Evolutionary conservation across 768 basidiomycete species (phyloP), one percentile per base, ranked within the genome.

Genomic region (Rhodosporidiobolus sp.): DNA sequence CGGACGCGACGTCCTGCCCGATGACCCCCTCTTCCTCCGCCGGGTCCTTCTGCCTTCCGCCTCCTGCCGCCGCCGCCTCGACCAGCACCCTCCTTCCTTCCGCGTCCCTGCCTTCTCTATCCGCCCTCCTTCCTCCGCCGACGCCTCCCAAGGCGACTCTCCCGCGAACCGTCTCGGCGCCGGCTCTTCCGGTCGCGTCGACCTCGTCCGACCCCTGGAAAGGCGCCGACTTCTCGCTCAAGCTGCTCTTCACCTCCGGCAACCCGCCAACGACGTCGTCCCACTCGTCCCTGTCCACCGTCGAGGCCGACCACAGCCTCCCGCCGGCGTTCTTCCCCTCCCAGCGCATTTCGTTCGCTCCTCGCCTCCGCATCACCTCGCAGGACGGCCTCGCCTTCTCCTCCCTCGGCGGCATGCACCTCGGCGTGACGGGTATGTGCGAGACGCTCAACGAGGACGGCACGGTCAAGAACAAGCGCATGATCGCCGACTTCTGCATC

Each of bases 281-380:
- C 11, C 57, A 60, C 28, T 20, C 43, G 43, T 11, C 68, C 17
- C 10, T 58, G 2, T 2, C 49, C 30, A 19, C 38, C 34, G 70
- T 68, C 7, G 64, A 69, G 10, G 60, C 56, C 16, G 77, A 76
- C n/a, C 65, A 76, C 53, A 70, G 70, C 19, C 72, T 77, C 17
- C 78, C 78, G 22, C 77, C 78, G 32, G 78, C 78, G 35, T 79
- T 79, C 74, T 79, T 79, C 68, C 78, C 78, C 30, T 72, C 75
- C 34, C 73, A 76, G 43, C 75, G 77, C 52, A 75, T 79, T 67
- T 70, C 73, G 24, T 79, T 79, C 67, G 68, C 78, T 8, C 78
- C 77, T 28, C 73, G 77, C 20, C 64, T 79, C 8, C 50, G 75
- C 14, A 70, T 78, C 70, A 67, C 67, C 22, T 72, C 73, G 4